Conservation (phyloP, 148 eudicot genomes). For the Silene conica region DNA sequence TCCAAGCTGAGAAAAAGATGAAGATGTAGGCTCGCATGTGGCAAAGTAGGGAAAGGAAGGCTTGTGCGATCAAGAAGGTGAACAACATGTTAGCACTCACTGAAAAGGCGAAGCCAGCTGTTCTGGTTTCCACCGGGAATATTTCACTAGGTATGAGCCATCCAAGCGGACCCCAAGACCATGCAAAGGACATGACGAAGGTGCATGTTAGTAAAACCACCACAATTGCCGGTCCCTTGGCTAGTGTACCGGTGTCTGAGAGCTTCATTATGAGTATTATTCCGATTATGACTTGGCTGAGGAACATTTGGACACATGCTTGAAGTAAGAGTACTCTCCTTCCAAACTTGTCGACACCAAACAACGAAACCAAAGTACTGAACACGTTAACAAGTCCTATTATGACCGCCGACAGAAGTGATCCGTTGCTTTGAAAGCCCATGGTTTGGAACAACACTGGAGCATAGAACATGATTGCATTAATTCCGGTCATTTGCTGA, state of each 20-base stretch:
- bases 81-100: too few species aligned
- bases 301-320: conserved; percentile 50
- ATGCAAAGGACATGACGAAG: conserved; percentile 59
- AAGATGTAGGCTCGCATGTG: too few species aligned
- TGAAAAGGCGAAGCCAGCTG: too few species aligned
- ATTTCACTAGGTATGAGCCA: too few species aligned
- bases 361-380: conserved; percentile 43
- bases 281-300: conserved; percentile 48
- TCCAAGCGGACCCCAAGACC: conserved; percentile 14
- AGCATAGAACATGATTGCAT: conserved; percentile 60
- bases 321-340: conserved; percentile 46
- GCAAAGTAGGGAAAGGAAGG: too few species aligned
- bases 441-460: conserved; percentile 51
- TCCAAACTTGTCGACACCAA: conserved; percentile 43
- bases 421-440: conserved; percentile 40
- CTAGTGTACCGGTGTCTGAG: conserved; percentile 24
- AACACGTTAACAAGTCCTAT: conserved; percentile 44
- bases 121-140: too few species aligned
- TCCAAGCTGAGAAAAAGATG: too few species aligned
- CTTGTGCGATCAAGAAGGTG: too few species aligned
- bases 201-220: conserved; percentile 52
- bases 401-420: conserved; percentile 42
- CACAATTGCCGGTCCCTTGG: conserved; percentile 23
- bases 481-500: conserved; percentile 60
- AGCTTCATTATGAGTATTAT: conserved; percentile 31